Evolutionary conservation across 768 basidiomycete genomes (phyloP).

Genomic region (Cystobasidium tubakii): DNA sequence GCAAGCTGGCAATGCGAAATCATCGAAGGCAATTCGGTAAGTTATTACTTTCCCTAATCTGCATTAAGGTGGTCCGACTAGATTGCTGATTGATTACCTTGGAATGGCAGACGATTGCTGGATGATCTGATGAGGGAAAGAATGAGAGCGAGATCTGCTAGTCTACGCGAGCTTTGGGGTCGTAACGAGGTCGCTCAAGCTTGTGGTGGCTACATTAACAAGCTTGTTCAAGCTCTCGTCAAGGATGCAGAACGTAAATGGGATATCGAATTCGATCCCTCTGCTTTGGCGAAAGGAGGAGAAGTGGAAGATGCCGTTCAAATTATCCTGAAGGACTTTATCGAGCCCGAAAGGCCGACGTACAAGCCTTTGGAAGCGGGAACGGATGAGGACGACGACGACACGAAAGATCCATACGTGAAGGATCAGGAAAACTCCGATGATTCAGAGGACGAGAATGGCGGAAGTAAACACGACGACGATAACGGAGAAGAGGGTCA

Average conservation of each 20-base stretch:
- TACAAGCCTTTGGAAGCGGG: background rate
- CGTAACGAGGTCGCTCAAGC: slow-evolving; percentile 18
- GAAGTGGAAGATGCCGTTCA: slow-evolving; percentile 33
- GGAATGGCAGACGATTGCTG: slow-evolving; percentile 21
- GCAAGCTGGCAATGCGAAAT: slow-evolving; percentile 19
- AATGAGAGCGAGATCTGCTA: slow-evolving; percentile 11
- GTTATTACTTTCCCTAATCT: background rate
- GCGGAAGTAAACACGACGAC: background rate
- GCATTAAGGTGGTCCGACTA: no score
- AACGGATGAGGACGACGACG: background rate
- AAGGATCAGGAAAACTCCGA: background rate
- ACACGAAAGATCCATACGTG: background rate
- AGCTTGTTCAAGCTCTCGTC: slow-evolving; percentile 23
- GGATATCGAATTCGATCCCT: slow-evolving; percentile 17
- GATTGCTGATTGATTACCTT: no score
- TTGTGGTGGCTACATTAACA: slow-evolving; percentile 34
- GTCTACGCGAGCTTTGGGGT: slow-evolving; percentile 30
- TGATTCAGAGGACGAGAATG: background rate
- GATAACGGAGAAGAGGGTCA: background rate
- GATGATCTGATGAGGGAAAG: slow-evolving; percentile 29
- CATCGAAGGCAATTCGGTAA: slow-evolving; percentile 7
- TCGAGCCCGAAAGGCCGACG: background rate
- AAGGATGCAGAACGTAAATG: slow-evolving; percentile 2
- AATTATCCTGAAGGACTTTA: slow-evolving; percentile 18
- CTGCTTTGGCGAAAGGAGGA: background rate